A percentile compares a stretch with the other conserved stretches of the same genome.
phyloP scores from a whole-genome alignment of 2,329 filamentous ascomycete species.

The Aspergillus sp. region DNA sequence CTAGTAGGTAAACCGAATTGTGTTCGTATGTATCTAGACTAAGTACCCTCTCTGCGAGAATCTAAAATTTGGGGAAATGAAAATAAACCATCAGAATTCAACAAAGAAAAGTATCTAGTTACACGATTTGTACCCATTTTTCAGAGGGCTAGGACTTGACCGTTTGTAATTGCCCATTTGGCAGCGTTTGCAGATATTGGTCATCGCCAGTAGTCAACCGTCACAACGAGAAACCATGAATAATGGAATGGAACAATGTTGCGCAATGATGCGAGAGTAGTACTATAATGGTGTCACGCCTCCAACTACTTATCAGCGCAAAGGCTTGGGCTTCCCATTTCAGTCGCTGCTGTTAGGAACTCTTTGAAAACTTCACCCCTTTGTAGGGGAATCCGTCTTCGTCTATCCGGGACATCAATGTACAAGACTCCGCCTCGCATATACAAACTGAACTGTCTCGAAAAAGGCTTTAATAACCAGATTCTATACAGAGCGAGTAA shows the following conservation, averaged over 20 bases:
- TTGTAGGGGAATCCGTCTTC: not conserved
- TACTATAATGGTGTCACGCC: not conserved
- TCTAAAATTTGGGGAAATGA: too few relatives aligned
- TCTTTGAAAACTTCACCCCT: not conserved
- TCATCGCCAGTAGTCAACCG: too few relatives aligned
- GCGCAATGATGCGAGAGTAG: not conserved
- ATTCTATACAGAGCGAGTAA: not conserved
- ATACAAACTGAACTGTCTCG: not conserved
- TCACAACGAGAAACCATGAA: conserved; percentile 4
- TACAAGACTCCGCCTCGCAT: not conserved
- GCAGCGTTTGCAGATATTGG: too few relatives aligned
- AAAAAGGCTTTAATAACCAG: not conserved
- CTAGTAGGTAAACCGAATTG: too few relatives aligned
- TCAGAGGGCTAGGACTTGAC: too few relatives aligned
- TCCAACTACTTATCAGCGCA: not conserved
- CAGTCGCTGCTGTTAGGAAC: not conserved
- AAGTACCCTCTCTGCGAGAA: too few relatives aligned
- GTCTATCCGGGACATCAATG: not conserved
- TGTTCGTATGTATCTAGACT: too few relatives aligned
- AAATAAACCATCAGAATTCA: too few relatives aligned
- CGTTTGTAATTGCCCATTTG: too few relatives aligned
- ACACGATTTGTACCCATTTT: too few relatives aligned
- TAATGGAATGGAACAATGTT: not conserved
- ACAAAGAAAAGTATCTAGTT: too few relatives aligned
- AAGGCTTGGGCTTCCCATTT: not conserved